Evolutionary conservation across 805 yeast species (phyloP).

Genomic region (Peterozyma xylosa): DNA sequence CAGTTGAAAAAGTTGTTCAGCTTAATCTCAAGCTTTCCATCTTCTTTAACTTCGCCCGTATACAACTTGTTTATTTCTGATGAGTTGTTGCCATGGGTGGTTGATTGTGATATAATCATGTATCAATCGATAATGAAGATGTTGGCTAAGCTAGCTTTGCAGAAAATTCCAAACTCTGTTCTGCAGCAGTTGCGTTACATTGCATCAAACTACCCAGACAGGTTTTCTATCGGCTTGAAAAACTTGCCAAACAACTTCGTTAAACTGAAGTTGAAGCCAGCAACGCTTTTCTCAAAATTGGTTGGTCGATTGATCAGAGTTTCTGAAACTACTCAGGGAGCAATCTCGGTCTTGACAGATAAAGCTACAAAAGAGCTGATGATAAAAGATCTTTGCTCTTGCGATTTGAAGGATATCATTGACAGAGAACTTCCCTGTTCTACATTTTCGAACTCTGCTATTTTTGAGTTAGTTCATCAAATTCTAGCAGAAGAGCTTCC

Average conservation of each 20-base stretch:
- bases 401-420: constrained; percentile 19
- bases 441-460: constrained; percentile 9
- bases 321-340: constrained; percentile 24
- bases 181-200: constrained; percentile 47
- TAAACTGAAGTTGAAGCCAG: constrained; percentile 43
- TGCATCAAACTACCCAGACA: constrained; percentile 36
- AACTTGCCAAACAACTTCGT: constrained; percentile 45
- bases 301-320: constrained; percentile 48
- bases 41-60: constrained; percentile 54
- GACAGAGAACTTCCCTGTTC: constrained; percentile 8
- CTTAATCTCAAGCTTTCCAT: constrained; percentile 42
- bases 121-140: constrained; percentile 47
- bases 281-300: constrained; percentile 44
- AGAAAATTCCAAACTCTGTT: constrained; percentile 52
- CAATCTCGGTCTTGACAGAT: constrained; percentile 3
- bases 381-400: constrained; percentile 43
- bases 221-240: constrained; percentile 25
- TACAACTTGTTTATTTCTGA: constrained; percentile 47
- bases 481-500: constrained; percentile 29
- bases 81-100: constrained; percentile 52
- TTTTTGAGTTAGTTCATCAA: constrained; percentile 22
- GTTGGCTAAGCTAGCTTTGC: constrained; percentile 55
- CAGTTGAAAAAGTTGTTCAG: constrained; percentile 53
- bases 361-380: constrained; percentile 30
- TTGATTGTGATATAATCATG: constrained; percentile 57